These are phyloP conservation scores for Backusella westeae DNA, from an alignment of 192 early-diverging fungal species.

Conservation along the genomic window DNA sequence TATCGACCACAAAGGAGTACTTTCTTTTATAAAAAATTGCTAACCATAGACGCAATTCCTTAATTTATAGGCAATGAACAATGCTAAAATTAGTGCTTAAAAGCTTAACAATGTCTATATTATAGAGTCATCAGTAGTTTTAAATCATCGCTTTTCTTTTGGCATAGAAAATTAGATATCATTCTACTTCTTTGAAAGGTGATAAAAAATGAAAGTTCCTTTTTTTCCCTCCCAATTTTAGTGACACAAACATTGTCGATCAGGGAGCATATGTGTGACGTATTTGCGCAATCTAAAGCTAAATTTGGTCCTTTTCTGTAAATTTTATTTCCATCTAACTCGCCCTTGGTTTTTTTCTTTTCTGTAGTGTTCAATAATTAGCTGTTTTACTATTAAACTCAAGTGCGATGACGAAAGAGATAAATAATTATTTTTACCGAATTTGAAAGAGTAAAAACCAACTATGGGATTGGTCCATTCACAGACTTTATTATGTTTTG, in stretches of 20 bases:
- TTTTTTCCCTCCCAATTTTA: neutral
- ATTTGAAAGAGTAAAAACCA: neutral
- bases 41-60: neutral
- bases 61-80: neutral
- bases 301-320: neutral
- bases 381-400: neutral
- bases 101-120: neutral
- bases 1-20: neutral
- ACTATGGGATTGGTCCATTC: neutral
- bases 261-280: neutral
- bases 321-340: neutral
- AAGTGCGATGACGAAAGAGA: neutral
- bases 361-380: neutral
- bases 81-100: neutral
- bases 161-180: neutral
- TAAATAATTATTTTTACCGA: neutral
- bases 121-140: neutral
- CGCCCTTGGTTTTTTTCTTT: neutral
- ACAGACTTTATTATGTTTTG: neutral
- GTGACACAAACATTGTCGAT: neutral
- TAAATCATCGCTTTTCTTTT: neutral
- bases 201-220: neutral
- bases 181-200: neutral
- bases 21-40: neutral
- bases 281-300: neutral